A percentile compares a stretch with the other conserved stretches of the same genome.
phyloP scores from a whole-genome alignment of 352 stramenopile species.

The Pythium brachiatum region DNA sequence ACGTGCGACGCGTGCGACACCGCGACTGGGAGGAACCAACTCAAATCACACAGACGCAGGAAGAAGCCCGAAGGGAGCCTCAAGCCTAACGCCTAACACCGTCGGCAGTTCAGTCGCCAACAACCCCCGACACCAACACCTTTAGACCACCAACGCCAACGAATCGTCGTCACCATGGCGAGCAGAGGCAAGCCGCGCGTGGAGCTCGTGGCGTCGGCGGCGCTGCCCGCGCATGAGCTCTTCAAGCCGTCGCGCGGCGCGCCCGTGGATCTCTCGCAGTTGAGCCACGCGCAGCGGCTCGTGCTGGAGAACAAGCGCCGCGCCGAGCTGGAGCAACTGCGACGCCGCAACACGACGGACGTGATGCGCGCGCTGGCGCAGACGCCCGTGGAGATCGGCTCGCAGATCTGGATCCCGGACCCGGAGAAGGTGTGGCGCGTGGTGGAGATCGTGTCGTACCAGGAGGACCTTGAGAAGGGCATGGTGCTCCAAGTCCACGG shows the following conservation, averaged over 20 bases:
- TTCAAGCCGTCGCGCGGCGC: conserved; percentile 64
- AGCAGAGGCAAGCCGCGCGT: conserved; percentile 42
- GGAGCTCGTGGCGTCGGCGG: conserved; percentile 58
- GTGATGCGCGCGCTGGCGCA: conserved; percentile 62
- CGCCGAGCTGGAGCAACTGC: conserved; percentile 48
- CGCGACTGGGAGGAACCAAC: conserved; percentile 3
- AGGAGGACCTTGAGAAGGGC: conserved; percentile 53
- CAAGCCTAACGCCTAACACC: background rate
- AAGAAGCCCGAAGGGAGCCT: background rate
- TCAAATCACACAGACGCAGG: background rate
- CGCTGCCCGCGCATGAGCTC: conserved; percentile 73
- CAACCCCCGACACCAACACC: background rate
- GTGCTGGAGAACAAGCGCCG: conserved; percentile 86
- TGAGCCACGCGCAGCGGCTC: conserved; percentile 80
- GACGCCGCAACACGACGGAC: conserved; percentile 68
- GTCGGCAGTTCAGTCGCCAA: background rate
- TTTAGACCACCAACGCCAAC: background rate
- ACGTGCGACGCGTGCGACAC: conserved; percentile 16
- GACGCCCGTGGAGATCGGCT: conserved; percentile 69
- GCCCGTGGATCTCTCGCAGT: conserved; percentile 53
- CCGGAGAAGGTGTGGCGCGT: conserved; percentile 80
- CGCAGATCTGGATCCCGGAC: conserved; percentile 87
- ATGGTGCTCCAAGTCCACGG: conserved; percentile 68
- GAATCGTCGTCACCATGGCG: conserved; percentile 10
- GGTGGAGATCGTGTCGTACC: conserved; percentile 71